Conservation (phyloP, 2,329 filamentous ascomycete species). For the Sarocladium kiliense region DNA sequence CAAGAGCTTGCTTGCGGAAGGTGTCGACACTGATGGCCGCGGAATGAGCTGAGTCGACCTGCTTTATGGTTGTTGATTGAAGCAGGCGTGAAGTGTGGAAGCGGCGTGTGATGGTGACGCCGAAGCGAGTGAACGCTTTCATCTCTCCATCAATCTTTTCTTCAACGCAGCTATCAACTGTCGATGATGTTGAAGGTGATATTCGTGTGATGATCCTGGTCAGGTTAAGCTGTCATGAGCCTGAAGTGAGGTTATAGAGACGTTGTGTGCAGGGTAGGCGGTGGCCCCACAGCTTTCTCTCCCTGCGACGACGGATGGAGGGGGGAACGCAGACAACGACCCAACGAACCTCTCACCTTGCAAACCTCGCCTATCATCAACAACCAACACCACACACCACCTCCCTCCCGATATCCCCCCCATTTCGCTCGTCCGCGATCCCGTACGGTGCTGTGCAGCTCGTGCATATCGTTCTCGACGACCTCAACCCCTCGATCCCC, state of each 20-base stretch:
- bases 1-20: slow-evolving; percentile 52
- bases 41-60: neutral
- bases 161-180: no score
- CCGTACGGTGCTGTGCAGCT: neutral
- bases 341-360: neutral
- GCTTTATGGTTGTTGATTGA: neutral
- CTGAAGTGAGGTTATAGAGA: neutral
- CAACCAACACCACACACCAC: neutral
- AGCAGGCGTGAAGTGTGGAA: neutral
- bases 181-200: no score
- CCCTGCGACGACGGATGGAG: neutral
- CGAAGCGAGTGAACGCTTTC: neutral
- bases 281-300: neutral
- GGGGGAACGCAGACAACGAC: neutral
- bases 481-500: neutral
- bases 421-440: neutral
- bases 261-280: neutral
- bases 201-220: no score
- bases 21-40: slow-evolving; percentile 24
- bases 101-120: neutral
- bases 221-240: neutral
- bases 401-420: neutral
- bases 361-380: slow-evolving; percentile 4
- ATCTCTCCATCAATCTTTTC: slow-evolving; percentile 1
- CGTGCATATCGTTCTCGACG: neutral